Evolutionary conservation across 2,329 filamentous ascomycete genomes (phyloP).

Genomic region (Elsinoe arachidis): DNA sequence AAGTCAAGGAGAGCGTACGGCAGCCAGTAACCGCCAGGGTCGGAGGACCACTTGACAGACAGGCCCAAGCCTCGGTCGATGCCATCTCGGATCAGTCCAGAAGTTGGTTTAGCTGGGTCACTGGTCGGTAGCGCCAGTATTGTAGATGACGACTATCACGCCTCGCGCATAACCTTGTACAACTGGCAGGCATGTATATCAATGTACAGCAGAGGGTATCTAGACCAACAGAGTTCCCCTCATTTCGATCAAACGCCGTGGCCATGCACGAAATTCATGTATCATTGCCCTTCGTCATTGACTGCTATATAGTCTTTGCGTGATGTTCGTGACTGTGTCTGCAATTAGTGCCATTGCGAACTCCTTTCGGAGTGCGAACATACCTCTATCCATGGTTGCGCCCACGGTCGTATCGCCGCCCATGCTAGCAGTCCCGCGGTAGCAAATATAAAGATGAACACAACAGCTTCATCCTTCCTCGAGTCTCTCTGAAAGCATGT

Average conservation of each 20-base stretch:
- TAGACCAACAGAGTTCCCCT: not conserved
- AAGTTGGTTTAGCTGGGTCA: conserved; percentile 40
- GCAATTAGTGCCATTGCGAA: not conserved
- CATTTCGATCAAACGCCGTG: not conserved
- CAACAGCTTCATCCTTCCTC: conserved; percentile 57
- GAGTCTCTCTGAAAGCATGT: conserved; percentile 62
- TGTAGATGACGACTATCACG: not conserved
- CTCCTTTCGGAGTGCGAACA: conserved; percentile 18
- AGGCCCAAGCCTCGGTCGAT: conserved; percentile 33
- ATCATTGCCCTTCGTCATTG: conserved; percentile 15
- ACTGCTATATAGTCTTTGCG: conserved; percentile 43
- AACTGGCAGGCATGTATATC: conserved; percentile 12
- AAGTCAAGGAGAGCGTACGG: conserved; percentile 9
- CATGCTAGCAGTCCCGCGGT: conserved; percentile 53
- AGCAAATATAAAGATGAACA: conserved; percentile 57
- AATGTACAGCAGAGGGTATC: conserved; percentile 15
- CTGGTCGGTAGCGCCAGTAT: conserved; percentile 26
- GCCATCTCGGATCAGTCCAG: conserved; percentile 31
- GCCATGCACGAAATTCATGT: conserved; percentile 5
- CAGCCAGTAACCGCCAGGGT: conserved; percentile 6
- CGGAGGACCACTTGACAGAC: conserved; percentile 40
- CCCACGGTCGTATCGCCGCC: conserved; percentile 52
- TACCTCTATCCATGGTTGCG: conserved; percentile 48
- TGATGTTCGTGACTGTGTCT: conserved; percentile 1
- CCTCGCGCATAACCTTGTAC: not conserved